Conservation (phyloP, 148 eudicot genomes). For the Vaccinium myrtillus region DNA sequence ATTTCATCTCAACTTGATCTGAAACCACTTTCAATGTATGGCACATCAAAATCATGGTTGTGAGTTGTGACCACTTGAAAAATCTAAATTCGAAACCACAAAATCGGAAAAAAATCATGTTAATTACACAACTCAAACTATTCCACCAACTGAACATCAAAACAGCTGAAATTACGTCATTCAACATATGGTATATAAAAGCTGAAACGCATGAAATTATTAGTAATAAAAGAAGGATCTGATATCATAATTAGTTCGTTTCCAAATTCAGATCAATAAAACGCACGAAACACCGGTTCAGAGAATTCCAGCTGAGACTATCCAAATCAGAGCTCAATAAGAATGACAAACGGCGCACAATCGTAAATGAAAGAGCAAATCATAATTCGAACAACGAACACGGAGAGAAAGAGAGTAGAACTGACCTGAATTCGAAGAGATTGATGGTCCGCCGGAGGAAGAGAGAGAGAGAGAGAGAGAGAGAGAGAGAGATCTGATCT, state of each 20-base stretch:
- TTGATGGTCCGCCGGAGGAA: neutral
- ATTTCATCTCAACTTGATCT: neutral
- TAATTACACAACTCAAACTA: neutral
- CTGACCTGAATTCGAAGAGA: conserved; percentile 11
- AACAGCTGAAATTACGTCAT: neutral
- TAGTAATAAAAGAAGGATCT: neutral
- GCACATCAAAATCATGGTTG: neutral
- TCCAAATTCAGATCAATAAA: neutral
- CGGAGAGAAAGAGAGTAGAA: neutral
- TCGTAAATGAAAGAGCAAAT: neutral
- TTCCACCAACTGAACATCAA: conserved; percentile 1
- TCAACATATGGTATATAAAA: neutral
- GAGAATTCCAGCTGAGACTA: neutral
- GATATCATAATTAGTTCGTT: neutral
- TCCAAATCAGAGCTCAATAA: neutral
- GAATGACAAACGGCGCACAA: neutral
- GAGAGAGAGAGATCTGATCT: conserved; percentile 20
- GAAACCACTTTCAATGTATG: neutral
- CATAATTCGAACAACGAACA: neutral
- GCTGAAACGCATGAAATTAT: neutral
- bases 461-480: too few relatives aligned
- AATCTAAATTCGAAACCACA: neutral
- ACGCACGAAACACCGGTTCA: neutral
- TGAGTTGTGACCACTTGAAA: neutral
- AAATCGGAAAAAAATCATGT: neutral